Evolutionary conservation across 1,284 basidiomycete genomes (phyloP).

Genomic region (Malassezia dermatis): DNA sequence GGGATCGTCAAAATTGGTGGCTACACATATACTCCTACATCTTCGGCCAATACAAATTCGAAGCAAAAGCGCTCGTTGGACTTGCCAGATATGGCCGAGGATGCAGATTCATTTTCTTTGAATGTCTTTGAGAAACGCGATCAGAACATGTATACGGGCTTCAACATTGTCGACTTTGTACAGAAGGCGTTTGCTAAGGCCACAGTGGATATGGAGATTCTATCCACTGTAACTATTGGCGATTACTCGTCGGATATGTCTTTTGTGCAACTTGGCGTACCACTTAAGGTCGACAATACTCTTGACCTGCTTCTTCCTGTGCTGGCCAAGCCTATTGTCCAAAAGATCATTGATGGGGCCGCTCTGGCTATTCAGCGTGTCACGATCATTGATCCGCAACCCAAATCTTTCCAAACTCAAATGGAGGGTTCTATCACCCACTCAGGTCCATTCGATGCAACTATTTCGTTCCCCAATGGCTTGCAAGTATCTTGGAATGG

Average conservation of each 20-base stretch:
- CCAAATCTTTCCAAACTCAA: conserved; percentile 57
- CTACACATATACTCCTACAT: conserved; percentile 49
- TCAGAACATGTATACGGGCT: conserved; percentile 52
- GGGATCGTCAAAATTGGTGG: conserved; percentile 62
- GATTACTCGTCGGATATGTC: conserved; percentile 59
- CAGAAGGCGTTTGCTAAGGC: conserved; percentile 60
- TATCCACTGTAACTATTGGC: conserved; percentile 57
- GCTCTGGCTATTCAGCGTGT: conserved; percentile 49
- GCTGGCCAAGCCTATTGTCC: conserved; percentile 67
- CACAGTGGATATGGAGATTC: conserved; percentile 57
- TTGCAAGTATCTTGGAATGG: conserved; percentile 60
- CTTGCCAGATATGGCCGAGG: neutral
- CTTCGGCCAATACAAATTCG: neutral
- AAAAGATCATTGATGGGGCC: conserved; percentile 60
- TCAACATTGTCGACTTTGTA: conserved; percentile 61
- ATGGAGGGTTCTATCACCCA: conserved; percentile 62
- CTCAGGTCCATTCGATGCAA: conserved; percentile 66
- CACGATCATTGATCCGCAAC: conserved; percentile 45
- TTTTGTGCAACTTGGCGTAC: conserved; percentile 57
- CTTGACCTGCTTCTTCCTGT: conserved; percentile 61
- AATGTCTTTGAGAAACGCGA: conserved; percentile 33
- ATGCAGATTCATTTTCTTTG: neutral
- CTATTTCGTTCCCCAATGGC: conserved; percentile 59
- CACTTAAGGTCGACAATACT: conserved; percentile 58
- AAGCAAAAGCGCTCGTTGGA: neutral